These are phyloP conservation scores for Davidsoniella virescens DNA, from an alignment of 2,329 filamentous ascomycete genomes.

Conservation along the genomic window DNA sequence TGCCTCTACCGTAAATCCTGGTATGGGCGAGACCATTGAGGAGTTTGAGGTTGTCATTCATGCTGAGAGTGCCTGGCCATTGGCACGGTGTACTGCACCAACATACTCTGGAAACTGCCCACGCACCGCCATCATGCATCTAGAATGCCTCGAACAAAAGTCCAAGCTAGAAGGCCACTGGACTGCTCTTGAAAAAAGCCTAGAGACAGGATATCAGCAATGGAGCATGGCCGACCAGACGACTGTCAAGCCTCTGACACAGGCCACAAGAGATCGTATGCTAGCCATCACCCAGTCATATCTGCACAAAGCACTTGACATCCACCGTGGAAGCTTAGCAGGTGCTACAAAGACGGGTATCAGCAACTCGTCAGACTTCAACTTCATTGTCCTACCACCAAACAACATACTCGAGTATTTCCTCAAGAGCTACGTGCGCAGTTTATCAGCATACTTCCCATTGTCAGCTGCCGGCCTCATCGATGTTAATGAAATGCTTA, in stretches of 20 bases:
- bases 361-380: slow-evolving; percentile 33
- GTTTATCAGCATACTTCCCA: slow-evolving; percentile 49
- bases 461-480: slow-evolving; percentile 42
- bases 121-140: slow-evolving; percentile 33
- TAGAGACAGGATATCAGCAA: slow-evolving; percentile 18
- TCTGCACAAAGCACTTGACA: slow-evolving; percentile 53
- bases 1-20: slow-evolving; percentile 15
- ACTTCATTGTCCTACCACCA: slow-evolving; percentile 50
- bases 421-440: slow-evolving; percentile 47
- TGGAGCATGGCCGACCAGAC: slow-evolving; percentile 20
- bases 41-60: slow-evolving; percentile 32
- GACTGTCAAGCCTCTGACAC: slow-evolving; percentile 28
- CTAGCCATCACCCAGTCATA: slow-evolving; percentile 57
- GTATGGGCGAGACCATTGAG: slow-evolving; percentile 20
- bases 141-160: slow-evolving; percentile 34
- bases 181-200: slow-evolving; percentile 27
- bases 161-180: slow-evolving; percentile 32
- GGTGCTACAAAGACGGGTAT: slow-evolving; percentile 23
- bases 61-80: slow-evolving; percentile 33
- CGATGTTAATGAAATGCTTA: slow-evolving; percentile 51
- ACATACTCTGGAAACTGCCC: slow-evolving; percentile 29
- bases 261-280: slow-evolving; percentile 47
- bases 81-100: slow-evolving; percentile 33
- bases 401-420: slow-evolving; percentile 52
- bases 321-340: slow-evolving; percentile 33